Evolutionary conservation across 805 yeast species (phyloP), one percentile per base, ranked within the genome.

Genomic region (Metschnikowia drakensbergensis): DNA sequence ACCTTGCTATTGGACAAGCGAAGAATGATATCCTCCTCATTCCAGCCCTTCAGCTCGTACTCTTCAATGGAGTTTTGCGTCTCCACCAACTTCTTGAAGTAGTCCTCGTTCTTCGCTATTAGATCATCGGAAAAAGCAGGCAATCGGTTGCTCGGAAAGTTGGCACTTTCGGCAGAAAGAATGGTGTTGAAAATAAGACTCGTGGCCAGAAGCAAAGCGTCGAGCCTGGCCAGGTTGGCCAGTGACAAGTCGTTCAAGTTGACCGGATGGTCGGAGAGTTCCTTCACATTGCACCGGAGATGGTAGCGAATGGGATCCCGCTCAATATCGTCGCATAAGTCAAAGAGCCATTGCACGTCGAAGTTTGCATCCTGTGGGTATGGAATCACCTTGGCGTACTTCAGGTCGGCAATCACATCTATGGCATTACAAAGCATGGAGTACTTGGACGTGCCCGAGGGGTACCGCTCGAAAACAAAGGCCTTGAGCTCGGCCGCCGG

Each of bases 391-490:
- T 58, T 60, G 4, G 81, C 70, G 54, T 67, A 74, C 23, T 58
- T 52, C 48, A 70, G 70, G 23, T 69, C 66, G 0, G 72, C 67
- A 26, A 74, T 49, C 9, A 62, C 53, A 31, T 68, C 64, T 2
- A 78, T 51, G 1, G 74, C 59, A 42, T 70, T 75, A 34, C 73
- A 69, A 11, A 74, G 60, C 28, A 78, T 55, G 3, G 73, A 65
- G 52, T 68, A 72, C 55, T 72, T 74, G 3, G 82, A 76, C 2
- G 80, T 72, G 0, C 83, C 83, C 22, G 79, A 76, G 0, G 83
- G 83, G 48, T 74, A 77, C 46, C 81, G 69, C 23, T 66, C 72
- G 48, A 65, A 66, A 1, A 77, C 69, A 35, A 71, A 61, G 5
- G 62, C 62, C 45, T 66, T 68, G 38, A 79, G 60, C 56, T 74